phyloP scores from a whole-genome alignment of 2,329 filamentous ascomycete species.

The Paecilomyces sp. region DNA sequence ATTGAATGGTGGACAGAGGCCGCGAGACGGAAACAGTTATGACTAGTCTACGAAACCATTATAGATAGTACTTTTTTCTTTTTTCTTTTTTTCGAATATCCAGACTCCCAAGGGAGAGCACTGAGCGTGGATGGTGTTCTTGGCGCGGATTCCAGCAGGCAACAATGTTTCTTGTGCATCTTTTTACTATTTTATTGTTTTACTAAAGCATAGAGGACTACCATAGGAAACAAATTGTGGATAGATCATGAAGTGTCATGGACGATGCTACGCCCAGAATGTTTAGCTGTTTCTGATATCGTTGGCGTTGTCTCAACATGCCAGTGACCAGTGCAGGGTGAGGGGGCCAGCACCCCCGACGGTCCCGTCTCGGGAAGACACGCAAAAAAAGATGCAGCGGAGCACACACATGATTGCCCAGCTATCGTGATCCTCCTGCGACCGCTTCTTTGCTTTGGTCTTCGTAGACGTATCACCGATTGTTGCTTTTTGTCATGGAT shows the following conservation, averaged over 20 bases:
- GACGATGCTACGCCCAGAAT: neutral
- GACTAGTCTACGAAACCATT: neutral
- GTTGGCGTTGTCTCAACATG: neutral
- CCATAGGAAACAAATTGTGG: neutral
- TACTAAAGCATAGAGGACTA: neutral
- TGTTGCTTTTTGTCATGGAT: no score
- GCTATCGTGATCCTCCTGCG: neutral
- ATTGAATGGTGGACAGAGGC: neutral
- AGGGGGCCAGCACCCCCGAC: neutral
- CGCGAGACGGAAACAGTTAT: neutral
- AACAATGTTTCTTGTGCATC: neutral
- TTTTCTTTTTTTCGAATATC: neutral
- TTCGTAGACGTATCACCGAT: no score
- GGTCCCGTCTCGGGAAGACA: neutral
- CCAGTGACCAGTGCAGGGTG: neutral
- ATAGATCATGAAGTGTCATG: neutral
- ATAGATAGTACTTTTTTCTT: neutral
- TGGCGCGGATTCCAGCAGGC: neutral
- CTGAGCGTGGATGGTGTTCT: neutral
- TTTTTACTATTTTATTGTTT: neutral
- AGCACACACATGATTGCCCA: neutral
- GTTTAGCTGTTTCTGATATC: neutral
- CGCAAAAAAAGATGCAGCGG: neutral
- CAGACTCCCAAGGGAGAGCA: neutral
- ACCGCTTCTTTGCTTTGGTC: neutral